Evolutionary conservation across 176 grass and related monocot species (phyloP).

Genomic region (Themeda triandra): DNA sequence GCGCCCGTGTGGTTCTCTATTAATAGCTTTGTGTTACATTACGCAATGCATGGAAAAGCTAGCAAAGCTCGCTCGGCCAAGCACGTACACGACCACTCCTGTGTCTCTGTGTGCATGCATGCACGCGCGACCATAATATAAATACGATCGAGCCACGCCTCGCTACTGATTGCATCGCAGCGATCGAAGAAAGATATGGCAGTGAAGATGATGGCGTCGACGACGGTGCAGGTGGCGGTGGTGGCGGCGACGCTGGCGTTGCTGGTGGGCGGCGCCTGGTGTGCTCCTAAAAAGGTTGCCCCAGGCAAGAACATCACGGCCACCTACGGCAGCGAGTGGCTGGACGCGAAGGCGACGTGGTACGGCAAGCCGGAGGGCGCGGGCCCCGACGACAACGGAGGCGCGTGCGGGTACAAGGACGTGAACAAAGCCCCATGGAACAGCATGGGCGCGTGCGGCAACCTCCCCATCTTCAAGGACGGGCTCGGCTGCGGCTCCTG

Average conservation of each 20-base stretch:
- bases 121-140: no score
- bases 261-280: background rate
- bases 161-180: no score
- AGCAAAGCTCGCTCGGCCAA: no score
- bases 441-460: slow-evolving; percentile 53
- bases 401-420: slow-evolving; percentile 57
- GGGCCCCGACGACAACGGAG: slow-evolving; percentile 48
- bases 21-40: no score
- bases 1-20: no score
- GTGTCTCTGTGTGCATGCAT: no score
- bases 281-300: background rate
- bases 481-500: slow-evolving; percentile 54
- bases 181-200: no score
- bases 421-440: slow-evolving; percentile 44
- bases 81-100: no score
- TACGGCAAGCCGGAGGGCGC: slow-evolving; percentile 27
- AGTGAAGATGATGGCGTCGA: no score
- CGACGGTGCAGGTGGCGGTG: background rate
- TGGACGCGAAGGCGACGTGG: background rate
- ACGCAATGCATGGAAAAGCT: no score
- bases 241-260: background rate
- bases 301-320: slow-evolving; percentile 27
- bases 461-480: slow-evolving; percentile 41
- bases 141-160: no score
- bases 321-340: slow-evolving; percentile 10